phyloP scores from a whole-genome alignment of 192 early-diverging fungal species.

The Backusella macrospora region DNA sequence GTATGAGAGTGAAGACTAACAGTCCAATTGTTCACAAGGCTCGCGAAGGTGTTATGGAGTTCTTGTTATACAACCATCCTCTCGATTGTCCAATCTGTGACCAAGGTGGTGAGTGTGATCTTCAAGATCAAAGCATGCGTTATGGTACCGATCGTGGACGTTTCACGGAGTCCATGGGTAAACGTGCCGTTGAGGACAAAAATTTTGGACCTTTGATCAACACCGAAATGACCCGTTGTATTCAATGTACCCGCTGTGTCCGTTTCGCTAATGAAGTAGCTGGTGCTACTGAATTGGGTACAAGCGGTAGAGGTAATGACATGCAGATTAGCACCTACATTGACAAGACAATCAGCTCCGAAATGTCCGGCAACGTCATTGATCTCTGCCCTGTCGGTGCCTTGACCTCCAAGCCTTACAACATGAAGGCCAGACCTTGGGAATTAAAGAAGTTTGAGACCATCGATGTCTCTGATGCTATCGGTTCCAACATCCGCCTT shows the following conservation, averaged over 20 bases:
- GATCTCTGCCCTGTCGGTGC: conserved; percentile 99
- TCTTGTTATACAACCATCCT: conserved; percentile 96
- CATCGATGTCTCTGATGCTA: conserved; percentile 92
- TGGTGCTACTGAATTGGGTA: conserved; percentile 93
- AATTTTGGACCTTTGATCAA: conserved; percentile 94
- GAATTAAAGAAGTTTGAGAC: conserved; percentile 95
- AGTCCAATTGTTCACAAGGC: conserved; percentile 95
- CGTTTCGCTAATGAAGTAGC: conserved; percentile 98
- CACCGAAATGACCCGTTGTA: conserved; percentile 98
- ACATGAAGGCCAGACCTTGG: conserved; percentile 93
- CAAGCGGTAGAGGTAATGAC: conserved; percentile 93
- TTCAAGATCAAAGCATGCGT: conserved; percentile 97
- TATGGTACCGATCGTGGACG: conserved; percentile 94
- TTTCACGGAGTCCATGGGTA: conserved; percentile 79
- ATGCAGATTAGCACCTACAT: conserved; percentile 99
- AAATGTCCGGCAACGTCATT: conserved; percentile 97
- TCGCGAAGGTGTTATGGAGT: conserved; percentile 92
- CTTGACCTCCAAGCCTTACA: conserved; percentile 95
- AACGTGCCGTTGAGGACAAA: conserved; percentile 98
- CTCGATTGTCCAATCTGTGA: conserved; percentile 99
- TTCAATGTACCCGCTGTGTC: conserved; percentile 99
- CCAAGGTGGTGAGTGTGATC: conserved; percentile 98
- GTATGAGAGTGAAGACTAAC: conserved; percentile 97
- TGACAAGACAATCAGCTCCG: conserved; percentile 82
- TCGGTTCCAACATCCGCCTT: conserved; percentile 94